Evolutionary conservation across 2,329 filamentous ascomycete species (phyloP).

Genomic region (Aspergillus intermedius): DNA sequence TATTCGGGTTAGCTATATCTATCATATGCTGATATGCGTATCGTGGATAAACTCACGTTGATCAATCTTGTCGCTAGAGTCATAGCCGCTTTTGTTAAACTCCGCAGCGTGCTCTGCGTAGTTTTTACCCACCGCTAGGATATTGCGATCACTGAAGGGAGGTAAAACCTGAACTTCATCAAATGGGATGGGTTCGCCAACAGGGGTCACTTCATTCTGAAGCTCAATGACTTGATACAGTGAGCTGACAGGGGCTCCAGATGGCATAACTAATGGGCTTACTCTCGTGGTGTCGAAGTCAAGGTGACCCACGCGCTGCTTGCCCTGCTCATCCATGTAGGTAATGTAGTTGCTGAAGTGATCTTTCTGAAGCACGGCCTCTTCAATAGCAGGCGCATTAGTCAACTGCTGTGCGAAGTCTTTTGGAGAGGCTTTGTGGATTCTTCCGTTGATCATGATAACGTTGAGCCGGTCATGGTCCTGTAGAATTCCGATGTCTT

Average conservation of each 20-base stretch:
- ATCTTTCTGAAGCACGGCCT: background rate
- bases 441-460: conserved; percentile 44
- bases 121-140: conserved; percentile 54
- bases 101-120: conserved; percentile 53
- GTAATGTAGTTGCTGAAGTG: background rate
- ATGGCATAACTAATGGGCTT: background rate
- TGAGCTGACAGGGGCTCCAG: conserved; percentile 25
- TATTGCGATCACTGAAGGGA: conserved; percentile 44
- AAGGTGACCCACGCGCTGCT: background rate
- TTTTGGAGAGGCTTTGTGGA: conserved; percentile 36
- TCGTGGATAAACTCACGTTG: conserved; percentile 18
- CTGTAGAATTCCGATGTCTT: conserved; percentile 39
- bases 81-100: conserved; percentile 52
- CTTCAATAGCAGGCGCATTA: background rate
- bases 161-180: conserved; percentile 40
- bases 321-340: background rate
- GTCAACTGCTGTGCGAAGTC: conserved; percentile 1
- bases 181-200: conserved; percentile 26
- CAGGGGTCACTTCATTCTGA: conserved; percentile 30
- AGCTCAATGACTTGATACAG: conserved; percentile 50
- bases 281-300: background rate
- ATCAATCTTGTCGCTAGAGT: conserved; percentile 50
- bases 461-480: conserved; percentile 40
- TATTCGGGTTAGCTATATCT: background rate
- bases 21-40: no score